Evolutionary conservation across 495 filamentous ascomycete species (phyloP), one percentile per base, ranked within the genome.

Genomic region (Arthonia radiata): DNA sequence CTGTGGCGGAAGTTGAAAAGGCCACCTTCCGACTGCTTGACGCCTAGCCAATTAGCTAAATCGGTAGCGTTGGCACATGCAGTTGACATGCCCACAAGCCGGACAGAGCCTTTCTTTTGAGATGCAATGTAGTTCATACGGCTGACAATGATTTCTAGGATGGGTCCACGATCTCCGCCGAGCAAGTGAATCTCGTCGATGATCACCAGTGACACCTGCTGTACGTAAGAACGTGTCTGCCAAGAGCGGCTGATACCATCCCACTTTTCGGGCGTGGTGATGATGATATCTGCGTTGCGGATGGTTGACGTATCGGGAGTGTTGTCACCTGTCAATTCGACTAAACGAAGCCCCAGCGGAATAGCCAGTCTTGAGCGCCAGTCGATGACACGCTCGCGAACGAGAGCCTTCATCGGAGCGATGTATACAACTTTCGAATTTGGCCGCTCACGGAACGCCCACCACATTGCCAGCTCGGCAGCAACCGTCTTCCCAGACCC

Each of bases 121-220:
- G 80, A 73, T 3, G 86, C 89, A 42, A 99, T 99, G 44, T 94
- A 99, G 39, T 94, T 94, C 86, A 94, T 99, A 37, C 86, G 67
- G 10, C 81, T 92, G 5, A 99, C 86, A 41, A 99, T 99, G 37
- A 99, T 99, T 53, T 99, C 86, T 10, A 99, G 58, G 61, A 94
- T 93, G 0, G 86, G 86, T 9, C 86, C 86, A 44, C 86, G 67
- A 43, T 94, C 86, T 31, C 89, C 82, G 17, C 89, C 86, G 7
- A 99, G 61, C 17, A 99, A 51, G 50, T 99, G 86, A 31, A 99
- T 94, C 51, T 99, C 86, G 46, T 99, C 86, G 40, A 99, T 94
- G 39, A 99, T 91, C 23, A 99, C 89, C 18, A 94, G 55, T 32
- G 79, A 79, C 23, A 99, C 89, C 52, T 92, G 74, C 23, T 75